Conservation (phyloP, 257 asterid genomes). For the Primulina tabacum region DNA sequence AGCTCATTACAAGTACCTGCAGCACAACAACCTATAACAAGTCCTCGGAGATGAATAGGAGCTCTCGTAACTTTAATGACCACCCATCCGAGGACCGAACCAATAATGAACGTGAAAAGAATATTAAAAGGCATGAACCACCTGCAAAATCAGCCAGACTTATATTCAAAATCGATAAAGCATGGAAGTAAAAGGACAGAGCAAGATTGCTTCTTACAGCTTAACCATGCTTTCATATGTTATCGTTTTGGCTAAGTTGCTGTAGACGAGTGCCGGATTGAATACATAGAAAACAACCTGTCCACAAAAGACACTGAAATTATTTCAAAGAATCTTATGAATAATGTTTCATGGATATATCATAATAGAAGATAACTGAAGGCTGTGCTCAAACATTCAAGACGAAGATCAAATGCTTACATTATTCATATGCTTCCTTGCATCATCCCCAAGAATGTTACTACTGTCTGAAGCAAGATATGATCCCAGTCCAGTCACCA, state of each 20-base stretch:
- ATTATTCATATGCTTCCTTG: constrained; percentile 79
- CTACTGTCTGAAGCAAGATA: constrained; percentile 57
- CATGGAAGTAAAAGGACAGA: not conserved
- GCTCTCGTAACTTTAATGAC: constrained; percentile 63
- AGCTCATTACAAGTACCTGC: constrained; percentile 45
- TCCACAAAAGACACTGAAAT: constrained; percentile 13
- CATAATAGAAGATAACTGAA: not conserved
- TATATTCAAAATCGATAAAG: constrained; percentile 2
- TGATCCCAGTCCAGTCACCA: constrained; percentile 76
- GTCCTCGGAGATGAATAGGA: constrained; percentile 77
- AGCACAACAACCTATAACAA: constrained; percentile 79
- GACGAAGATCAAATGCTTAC: constrained; percentile 31
- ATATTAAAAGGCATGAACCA: constrained; percentile 94
- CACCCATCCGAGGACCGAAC: constrained; percentile 78
- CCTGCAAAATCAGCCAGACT: constrained; percentile 43
- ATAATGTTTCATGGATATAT: not conserved
- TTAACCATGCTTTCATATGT: constrained; percentile 69
- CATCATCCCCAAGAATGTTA: constrained; percentile 63
- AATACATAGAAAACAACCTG: constrained; percentile 77
- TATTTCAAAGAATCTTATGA: constrained; percentile 4
- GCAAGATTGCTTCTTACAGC: constrained; percentile 45
- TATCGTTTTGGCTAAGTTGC: constrained; percentile 79
- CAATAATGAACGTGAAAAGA: constrained; percentile 68
- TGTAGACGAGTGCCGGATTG: constrained; percentile 73
- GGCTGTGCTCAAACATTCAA: not conserved